phyloP scores from a whole-genome alignment of 768 basidiomycete genomes.

The Tricholoma bakamatsutake region DNA sequence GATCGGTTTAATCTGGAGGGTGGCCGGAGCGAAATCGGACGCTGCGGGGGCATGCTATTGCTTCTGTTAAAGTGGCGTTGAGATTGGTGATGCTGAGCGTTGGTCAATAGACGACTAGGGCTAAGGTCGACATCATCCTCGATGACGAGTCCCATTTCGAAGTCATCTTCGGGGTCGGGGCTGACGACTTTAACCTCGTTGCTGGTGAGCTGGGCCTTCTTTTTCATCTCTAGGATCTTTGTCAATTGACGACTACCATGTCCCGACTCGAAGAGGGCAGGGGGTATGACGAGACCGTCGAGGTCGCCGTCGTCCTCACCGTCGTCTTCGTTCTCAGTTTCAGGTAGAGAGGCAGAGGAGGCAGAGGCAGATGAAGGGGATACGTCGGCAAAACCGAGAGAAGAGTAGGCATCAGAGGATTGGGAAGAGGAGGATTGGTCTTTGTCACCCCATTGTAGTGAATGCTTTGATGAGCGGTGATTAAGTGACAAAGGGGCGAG shows the following conservation, averaged over 20 bases:
- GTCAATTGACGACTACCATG: slow-evolving; percentile 47
- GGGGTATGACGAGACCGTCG: slow-evolving; percentile 76
- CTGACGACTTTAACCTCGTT: slow-evolving; percentile 41
- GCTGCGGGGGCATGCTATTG: slow-evolving; percentile 52
- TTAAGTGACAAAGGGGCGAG: slow-evolving; percentile 71
- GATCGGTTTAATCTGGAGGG: slow-evolving; percentile 63
- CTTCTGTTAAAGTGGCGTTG: slow-evolving; percentile 45
- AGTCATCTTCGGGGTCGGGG: slow-evolving; percentile 76
- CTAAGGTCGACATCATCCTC: slow-evolving; percentile 80
- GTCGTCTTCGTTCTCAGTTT: slow-evolving; percentile 68
- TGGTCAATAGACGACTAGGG: slow-evolving; percentile 63
- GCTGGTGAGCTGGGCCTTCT: slow-evolving; percentile 40
- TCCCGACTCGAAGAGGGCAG: slow-evolving; percentile 68
- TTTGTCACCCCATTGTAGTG: slow-evolving; percentile 81
- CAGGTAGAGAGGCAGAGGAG: slow-evolving; percentile 58
- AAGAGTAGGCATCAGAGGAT: slow-evolving; percentile 84
- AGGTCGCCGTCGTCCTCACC: slow-evolving; percentile 70
- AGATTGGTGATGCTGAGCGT: slow-evolving; percentile 34
- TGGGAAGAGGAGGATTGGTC: slow-evolving; percentile 79
- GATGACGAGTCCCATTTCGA: slow-evolving; percentile 79
- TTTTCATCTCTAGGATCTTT: slow-evolving; percentile 48
- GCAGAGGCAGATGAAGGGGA: slow-evolving; percentile 70
- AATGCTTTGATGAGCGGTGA: slow-evolving; percentile 77
- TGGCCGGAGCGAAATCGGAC: slow-evolving; percentile 48
- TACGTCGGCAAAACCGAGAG: slow-evolving; percentile 67